A percentile compares a stretch with the other conserved stretches of the same genome.
Conservation (phyloP, 169 alveolate species). For the Eimeria necatrix region DNA sequence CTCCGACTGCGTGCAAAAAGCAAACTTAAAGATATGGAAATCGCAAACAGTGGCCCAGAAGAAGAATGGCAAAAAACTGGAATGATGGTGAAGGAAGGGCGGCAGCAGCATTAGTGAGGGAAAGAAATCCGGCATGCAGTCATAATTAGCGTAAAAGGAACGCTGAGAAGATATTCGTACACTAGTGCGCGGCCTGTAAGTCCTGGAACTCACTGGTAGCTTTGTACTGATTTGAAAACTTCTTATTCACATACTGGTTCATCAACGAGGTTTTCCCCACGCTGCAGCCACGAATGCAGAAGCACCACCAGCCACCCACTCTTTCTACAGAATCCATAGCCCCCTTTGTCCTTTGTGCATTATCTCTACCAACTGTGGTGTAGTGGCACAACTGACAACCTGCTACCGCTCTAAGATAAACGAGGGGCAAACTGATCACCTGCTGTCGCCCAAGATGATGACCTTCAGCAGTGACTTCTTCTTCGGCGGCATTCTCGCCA, state of each 20-base stretch:
- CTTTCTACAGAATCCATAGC: neutral
- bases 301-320: neutral
- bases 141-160: neutral
- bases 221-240: slow-evolving; percentile 97
- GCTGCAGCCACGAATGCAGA: slow-evolving; percentile 84
- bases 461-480: slow-evolving; percentile 94
- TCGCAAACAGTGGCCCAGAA: neutral
- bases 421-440: slow-evolving; percentile 87
- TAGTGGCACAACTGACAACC: slow-evolving; percentile 47
- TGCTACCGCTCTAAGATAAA: neutral
- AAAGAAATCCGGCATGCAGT: neutral
- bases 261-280: slow-evolving; percentile 99
- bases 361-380: slow-evolving; percentile 6
- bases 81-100: neutral
- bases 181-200: neutral
- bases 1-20: slow-evolving; percentile 93
- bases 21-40: neutral
- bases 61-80: neutral
- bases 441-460: slow-evolving; percentile 99
- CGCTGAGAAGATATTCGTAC: neutral
- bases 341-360: neutral
- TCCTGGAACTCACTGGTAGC: slow-evolving; percentile 94
- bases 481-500: slow-evolving; percentile 79
- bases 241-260: slow-evolving; percentile 98
- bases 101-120: neutral